Conservation (phyloP, 495 filamentous ascomycete species). For the Neurospora sp. region DNA sequence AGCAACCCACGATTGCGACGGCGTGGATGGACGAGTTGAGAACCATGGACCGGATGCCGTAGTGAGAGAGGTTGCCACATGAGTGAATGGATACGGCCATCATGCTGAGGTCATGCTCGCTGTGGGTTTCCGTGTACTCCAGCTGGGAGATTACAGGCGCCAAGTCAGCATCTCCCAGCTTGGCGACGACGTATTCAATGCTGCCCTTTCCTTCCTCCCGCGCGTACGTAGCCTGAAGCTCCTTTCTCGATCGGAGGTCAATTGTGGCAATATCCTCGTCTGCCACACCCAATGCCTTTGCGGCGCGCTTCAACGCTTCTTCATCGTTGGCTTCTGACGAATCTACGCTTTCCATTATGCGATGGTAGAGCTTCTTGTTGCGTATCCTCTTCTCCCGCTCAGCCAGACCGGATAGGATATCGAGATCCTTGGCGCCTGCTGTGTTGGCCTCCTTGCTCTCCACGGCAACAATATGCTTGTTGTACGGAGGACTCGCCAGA, state of each 20-base stretch:
- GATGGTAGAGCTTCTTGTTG: conserved; percentile 65
- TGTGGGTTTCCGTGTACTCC: conserved; percentile 18
- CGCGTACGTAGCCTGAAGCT: conserved; percentile 35
- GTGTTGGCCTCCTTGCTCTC: conserved; percentile 83
- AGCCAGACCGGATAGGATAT: conserved; percentile 61
- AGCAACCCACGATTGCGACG: conserved; percentile 92
- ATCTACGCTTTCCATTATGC: conserved; percentile 28
- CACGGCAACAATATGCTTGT: conserved; percentile 78
- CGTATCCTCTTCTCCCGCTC: conserved; percentile 56
- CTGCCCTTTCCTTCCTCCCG: conserved; percentile 48
- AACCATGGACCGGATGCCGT: conserved; percentile 76
- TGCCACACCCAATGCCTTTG: conserved; percentile 23
- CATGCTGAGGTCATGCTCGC: conserved; percentile 38
- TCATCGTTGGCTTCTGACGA: conserved; percentile 30
- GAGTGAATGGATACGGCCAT: conserved; percentile 94
- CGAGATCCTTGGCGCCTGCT: conserved; percentile 69
- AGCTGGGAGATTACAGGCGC: conserved; percentile 41
- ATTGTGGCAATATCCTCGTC: conserved; percentile 24
- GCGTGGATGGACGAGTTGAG: conserved; percentile 75
- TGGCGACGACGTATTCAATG: conserved; percentile 56
- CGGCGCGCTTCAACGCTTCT: conserved; percentile 28
- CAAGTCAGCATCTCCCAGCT: conserved; percentile 50
- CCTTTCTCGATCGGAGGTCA: conserved; percentile 37
- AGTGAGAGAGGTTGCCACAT: conserved; percentile 93
- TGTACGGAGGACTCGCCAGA: conserved; percentile 74